Evolutionary conservation across 371 early-diverging fungal species (phyloP), one percentile per base, ranked within the genome.

Genomic region (Mortierella sp.): DNA sequence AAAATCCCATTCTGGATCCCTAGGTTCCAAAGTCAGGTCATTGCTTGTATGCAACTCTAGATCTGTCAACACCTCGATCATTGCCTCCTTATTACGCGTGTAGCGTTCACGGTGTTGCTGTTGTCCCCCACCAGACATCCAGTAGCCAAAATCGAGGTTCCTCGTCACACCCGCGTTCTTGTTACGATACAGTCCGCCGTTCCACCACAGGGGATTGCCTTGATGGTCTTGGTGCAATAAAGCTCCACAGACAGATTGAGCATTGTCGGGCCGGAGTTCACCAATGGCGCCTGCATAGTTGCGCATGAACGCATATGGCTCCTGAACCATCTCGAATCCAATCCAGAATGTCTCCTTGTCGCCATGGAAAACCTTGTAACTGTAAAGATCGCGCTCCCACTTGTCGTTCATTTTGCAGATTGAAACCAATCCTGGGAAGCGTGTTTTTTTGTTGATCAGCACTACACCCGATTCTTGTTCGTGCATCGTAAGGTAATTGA

Each of bases 381-480:
- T 85, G 21, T 85, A 77, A 13, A 84, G 63, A 60, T 81, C 70
- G 38, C 75, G 70, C 62, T 75, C 75, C 62, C 55, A 65, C 28
- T 69, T 64, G 64, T 63, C 57, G 38, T 69, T 75, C 75, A 65
- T 48, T 60, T 87, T 87, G 64, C 90, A 90, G 0, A 84, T 84
- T 0, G 89, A 36, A 10, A 62, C 1, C 47, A 62, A 41, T 22
- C 62, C 62, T 24, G 47, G 6, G 28, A 62, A 43, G 5, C 62
- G 62, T 24, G 40, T 45, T 41, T 22, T 43, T 24, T 92, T 92
- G 73, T 91, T 78, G 61, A 92, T 87, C 24, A 90, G 84, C 0
- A 90, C 90, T 8, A 89, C 87, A 22, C 92, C 90, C 8, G 92
- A 92, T 57, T 92, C 92, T 83, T 87, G 88, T 67, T 92, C 89